phyloP scores from a whole-genome alignment of 2,329 filamentous ascomycete species.

The Raffaelea deltoideospora region DNA sequence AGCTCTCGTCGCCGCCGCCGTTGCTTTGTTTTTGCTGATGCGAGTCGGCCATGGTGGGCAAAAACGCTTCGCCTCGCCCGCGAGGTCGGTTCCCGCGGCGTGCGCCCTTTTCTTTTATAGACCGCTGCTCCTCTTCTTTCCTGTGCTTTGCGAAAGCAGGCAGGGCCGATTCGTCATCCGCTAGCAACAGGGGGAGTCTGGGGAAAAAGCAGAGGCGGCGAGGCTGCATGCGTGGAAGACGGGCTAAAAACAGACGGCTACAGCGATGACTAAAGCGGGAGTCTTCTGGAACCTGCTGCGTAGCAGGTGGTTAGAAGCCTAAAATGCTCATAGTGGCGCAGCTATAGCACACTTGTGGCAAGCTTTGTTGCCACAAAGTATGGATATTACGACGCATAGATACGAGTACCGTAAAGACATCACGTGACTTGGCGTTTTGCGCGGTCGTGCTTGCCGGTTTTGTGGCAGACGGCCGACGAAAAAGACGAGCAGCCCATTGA shows the following conservation, averaged over 20 bases:
- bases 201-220: neutral
- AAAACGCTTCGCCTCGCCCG: neutral
- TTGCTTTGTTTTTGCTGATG: slow-evolving; percentile 14
- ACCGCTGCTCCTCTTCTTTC: too few species aligned
- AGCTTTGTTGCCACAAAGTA: too few species aligned
- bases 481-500: too few species aligned
- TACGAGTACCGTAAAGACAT: neutral
- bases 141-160: neutral
- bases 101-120: too few species aligned
- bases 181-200: neutral
- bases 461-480: too few species aligned
- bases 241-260: neutral
- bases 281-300: slow-evolving; percentile 8
- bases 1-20: slow-evolving; percentile 4
- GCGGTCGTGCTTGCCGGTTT: neutral
- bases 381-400: too few species aligned
- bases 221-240: neutral
- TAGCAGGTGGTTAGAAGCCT: neutral
- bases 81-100: too few species aligned
- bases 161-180: slow-evolving; percentile 1
- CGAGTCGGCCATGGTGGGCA: slow-evolving; percentile 14
- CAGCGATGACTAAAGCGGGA: slow-evolving; percentile 1
- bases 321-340: too few species aligned
- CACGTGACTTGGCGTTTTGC: slow-evolving; percentile 9
- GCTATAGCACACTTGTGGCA: too few species aligned